Evolutionary conservation across 495 filamentous ascomycete genomes (phyloP).

Genomic region (Hypoxylon fuscum): DNA sequence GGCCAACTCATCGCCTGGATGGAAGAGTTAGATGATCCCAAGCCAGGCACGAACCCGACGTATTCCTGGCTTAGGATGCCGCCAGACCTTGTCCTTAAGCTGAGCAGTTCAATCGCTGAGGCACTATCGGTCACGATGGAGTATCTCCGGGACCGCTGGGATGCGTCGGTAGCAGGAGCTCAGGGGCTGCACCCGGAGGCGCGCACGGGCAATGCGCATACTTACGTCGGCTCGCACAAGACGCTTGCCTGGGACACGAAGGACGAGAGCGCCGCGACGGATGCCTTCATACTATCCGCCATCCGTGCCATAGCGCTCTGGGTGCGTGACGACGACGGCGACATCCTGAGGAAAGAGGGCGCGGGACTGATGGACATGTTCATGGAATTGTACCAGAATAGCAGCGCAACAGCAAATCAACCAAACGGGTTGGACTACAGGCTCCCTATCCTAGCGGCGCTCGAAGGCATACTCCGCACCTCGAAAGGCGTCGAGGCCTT

Average conservation of each 20-base stretch:
- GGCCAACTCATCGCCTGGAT: slow-evolving; percentile 62
- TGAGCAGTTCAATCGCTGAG: slow-evolving; percentile 66
- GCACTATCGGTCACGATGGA: slow-evolving; percentile 67
- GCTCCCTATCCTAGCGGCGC: slow-evolving; percentile 59
- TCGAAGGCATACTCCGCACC: slow-evolving; percentile 60
- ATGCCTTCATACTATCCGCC: slow-evolving; percentile 61
- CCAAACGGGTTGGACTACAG: slow-evolving; percentile 54
- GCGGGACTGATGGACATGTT: slow-evolving; percentile 67
- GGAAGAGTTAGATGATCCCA: slow-evolving; percentile 47
- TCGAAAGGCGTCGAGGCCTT: slow-evolving; percentile 57
- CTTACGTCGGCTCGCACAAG: slow-evolving; percentile 46
- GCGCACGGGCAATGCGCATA: slow-evolving; percentile 42
- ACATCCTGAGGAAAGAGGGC: slow-evolving; percentile 60
- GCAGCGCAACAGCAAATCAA: slow-evolving; percentile 21
- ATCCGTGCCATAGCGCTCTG: slow-evolving; percentile 65
- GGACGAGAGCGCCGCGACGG: slow-evolving; percentile 46
- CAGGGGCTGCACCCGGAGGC: slow-evolving; percentile 61
- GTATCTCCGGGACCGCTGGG: slow-evolving; percentile 72
- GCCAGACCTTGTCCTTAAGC: slow-evolving; percentile 64
- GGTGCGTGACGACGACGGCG: slow-evolving; percentile 70
- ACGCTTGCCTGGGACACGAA: slow-evolving; percentile 63
- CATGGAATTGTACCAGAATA: slow-evolving; percentile 60
- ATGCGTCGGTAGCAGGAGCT: slow-evolving; percentile 63
- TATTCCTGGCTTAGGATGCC: slow-evolving; percentile 45
- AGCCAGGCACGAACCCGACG: slow-evolving; percentile 1